Conservation (phyloP, 352 stramenopile species). For the Peronospora belbahrii region DNA sequence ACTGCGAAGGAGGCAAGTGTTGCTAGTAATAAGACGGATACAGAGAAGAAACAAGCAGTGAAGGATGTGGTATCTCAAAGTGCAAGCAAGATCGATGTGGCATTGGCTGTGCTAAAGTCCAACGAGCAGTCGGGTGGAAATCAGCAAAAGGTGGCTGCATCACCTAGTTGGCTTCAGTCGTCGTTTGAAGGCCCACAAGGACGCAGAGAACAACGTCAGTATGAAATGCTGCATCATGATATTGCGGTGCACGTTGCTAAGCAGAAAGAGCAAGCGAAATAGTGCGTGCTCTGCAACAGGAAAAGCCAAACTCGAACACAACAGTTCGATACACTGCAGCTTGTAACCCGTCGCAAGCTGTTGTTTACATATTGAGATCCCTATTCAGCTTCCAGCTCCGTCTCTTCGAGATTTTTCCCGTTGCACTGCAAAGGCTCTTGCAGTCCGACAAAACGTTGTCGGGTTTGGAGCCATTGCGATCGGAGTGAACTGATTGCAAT, state of each 20-base stretch:
- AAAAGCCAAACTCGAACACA: background rate
- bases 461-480: no score
- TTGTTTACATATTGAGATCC: no score
- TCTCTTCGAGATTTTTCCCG: no score
- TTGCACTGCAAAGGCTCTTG: no score
- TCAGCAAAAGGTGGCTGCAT: background rate
- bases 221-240: slow-evolving; percentile 42
- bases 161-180: slow-evolving; percentile 8
- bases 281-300: background rate
- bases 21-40: background rate
- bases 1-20: slow-evolving; percentile 8
- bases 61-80: slow-evolving; percentile 4
- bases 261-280: slow-evolving; percentile 16
- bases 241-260: slow-evolving; percentile 35
- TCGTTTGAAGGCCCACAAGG: slow-evolving; percentile 36
- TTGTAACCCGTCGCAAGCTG: slow-evolving; percentile 2
- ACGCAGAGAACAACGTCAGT: slow-evolving; percentile 41
- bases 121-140: slow-evolving; percentile 6
- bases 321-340: background rate
- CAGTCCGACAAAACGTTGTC: no score
- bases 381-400: slow-evolving; percentile 67
- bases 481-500: no score
- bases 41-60: background rate
- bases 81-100: slow-evolving; percentile 34
- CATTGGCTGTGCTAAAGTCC: slow-evolving; percentile 20